A percentile compares a stretch with the other conserved stretches of the same genome.
phyloP scores from a whole-genome alignment of 139 green algal species.

The Coelastrella sp. region DNA sequence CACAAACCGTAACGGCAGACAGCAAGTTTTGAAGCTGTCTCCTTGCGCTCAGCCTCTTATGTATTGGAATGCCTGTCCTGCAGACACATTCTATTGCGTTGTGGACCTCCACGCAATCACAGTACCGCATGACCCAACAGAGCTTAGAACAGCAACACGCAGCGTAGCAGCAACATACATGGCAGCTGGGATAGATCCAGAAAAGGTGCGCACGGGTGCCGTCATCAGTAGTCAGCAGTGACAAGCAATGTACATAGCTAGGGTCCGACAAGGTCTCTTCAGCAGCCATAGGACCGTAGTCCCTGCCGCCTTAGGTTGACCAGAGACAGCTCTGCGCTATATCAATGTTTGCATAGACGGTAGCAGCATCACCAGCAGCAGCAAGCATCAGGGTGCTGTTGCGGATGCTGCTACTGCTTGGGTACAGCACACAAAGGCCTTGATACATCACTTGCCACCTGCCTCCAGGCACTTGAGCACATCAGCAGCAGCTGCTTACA shows the following conservation, averaged over 20 bases:
- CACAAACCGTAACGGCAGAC: no score
- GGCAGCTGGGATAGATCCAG: slow-evolving; percentile 92
- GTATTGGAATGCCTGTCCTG: background rate
- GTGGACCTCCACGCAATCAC: slow-evolving; percentile 98
- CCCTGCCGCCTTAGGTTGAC: background rate
- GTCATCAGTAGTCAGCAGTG: no score
- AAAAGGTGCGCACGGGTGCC: slow-evolving; percentile 46
- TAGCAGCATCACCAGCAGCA: slow-evolving; percentile 32
- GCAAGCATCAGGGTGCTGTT: no score
- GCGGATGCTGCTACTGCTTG: no score
- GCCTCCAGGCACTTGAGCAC: no score
- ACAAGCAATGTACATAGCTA: no score
- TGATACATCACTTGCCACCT: no score
- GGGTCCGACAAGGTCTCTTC: no score
- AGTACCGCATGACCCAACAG: slow-evolving; percentile 88
- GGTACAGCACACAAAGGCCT: no score
- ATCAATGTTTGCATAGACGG: background rate
- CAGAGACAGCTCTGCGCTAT: background rate
- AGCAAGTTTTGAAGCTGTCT: no score
- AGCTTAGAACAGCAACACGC: slow-evolving; percentile 82
- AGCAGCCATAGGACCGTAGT: background rate
- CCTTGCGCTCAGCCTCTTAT: no score
- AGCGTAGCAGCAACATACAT: slow-evolving; percentile 94
- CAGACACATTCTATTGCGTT: slow-evolving; percentile 97
- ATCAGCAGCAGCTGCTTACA: no score